A percentile compares a stretch with the other conserved stretches of the same genome.
phyloP scores from a whole-genome alignment of 306 rosid genomes.

The Trifolium repens region DNA sequence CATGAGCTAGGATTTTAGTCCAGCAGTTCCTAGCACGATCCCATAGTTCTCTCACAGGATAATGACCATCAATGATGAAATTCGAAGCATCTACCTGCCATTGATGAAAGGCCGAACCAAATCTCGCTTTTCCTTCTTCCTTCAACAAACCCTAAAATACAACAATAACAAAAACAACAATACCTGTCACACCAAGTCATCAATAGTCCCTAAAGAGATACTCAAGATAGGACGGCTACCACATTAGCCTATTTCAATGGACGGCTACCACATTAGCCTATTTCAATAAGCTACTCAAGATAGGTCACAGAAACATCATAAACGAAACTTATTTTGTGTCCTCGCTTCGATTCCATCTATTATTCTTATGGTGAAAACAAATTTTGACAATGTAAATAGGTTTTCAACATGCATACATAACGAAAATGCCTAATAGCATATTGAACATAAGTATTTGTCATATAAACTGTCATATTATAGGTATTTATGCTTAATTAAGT shows the following conservation, averaged over 20 bases:
- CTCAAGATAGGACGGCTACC: neutral
- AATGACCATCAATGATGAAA: slow-evolving; percentile 85
- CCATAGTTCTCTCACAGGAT: slow-evolving; percentile 97
- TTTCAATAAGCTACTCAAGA: neutral
- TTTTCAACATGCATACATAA: neutral
- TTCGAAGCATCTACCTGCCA: slow-evolving; percentile 90
- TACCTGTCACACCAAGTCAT: slow-evolving; percentile 35
- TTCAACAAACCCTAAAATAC: slow-evolving; percentile 78
- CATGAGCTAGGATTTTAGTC: slow-evolving; percentile 74
- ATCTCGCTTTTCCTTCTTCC: slow-evolving; percentile 81
- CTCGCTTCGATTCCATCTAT: neutral
- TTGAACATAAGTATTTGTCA: neutral
- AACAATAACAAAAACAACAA: slow-evolving; percentile 34
- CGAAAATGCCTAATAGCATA: neutral
- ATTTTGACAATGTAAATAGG: neutral
- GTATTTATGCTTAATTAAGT: neutral
- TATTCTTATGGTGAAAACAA: neutral
- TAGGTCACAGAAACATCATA: neutral
- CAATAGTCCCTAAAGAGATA: slow-evolving; percentile 10
- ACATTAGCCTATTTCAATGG: neutral
- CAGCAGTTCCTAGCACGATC: slow-evolving; percentile 82
- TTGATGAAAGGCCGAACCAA: slow-evolving; percentile 71
- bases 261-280: neutral
- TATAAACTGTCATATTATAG: neutral
- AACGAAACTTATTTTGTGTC: neutral